Base-by-base conservation (phyloP, 1,284 basidiomycete species). In the Mycena citricolor region DNA sequence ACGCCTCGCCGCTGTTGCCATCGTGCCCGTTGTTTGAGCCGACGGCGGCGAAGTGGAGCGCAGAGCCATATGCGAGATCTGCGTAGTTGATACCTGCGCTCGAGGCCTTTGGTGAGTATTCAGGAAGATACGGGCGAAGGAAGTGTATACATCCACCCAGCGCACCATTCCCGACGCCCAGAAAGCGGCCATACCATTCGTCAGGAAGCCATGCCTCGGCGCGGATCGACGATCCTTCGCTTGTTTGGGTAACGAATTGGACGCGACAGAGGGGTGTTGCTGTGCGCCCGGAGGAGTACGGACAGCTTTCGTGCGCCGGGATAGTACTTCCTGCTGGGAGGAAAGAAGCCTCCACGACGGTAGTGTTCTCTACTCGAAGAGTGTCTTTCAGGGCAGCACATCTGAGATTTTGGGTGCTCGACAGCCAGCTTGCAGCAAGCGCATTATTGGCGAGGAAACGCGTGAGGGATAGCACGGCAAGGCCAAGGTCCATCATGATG, bases 11-110 rank as follows among this genome's bases (percentile, higher is more conserved):
- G 14, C 34, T 49, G 17, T 48, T 44, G 7, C 59, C 59, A 38
- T 59, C 55, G 44, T 58, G 57, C 5, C 60, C 60, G 29, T 55
- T 59, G 42, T 61, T 55, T 2, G 55, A 49, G 8, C 47, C 59
- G 29, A 59, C 35, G 10, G 52, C 42, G 8, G 57, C 59, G 22
- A 36, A 24, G 14, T 53, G 42, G 10, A 60, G 36, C n/a, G 49
- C 48, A 14, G 53, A 37, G 6, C 53, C 51, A 21, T 57, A 57
- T 21, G 42, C 49, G 8, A 61, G 47, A 19, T 56, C 45, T 13
- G 24, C 25, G 32, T 61, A 61, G 26, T 56, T 45, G 20, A 59
- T 56, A 34, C 58, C 59, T 62, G 39, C 21, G n/a, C 6, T 6
- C 22, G 22, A 32, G 22, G 30, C 23, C 12, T 61, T 32, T 10